Evolutionary conservation across 73 alveolate species (phyloP).

Genomic region (Paramecium bursaria): DNA sequence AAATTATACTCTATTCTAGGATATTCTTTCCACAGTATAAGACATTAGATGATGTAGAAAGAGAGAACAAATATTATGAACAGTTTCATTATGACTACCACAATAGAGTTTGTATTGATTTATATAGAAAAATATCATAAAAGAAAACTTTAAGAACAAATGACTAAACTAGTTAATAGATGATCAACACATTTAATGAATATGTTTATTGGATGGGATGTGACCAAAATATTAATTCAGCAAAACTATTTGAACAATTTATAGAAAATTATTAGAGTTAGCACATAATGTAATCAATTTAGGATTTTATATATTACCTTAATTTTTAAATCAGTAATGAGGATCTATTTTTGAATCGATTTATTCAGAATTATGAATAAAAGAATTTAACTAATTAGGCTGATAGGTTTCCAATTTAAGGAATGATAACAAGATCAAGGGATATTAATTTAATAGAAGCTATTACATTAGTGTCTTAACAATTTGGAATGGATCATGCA

Average conservation of each 20-base stretch:
- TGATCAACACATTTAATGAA: background rate
- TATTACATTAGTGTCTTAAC: constrained; percentile 4
- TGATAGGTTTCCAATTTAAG: too few species aligned
- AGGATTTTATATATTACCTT: too few species aligned
- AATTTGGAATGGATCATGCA: constrained; percentile 20
- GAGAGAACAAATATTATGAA: background rate
- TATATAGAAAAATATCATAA: constrained; percentile 6
- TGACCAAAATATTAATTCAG: too few species aligned
- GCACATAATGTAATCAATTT: too few species aligned
- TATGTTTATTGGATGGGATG: constrained; percentile 15
- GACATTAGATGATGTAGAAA: background rate
- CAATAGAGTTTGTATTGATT: constrained; percentile 30
- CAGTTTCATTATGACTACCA: background rate
- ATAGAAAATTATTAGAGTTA: too few species aligned
- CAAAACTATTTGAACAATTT: too few species aligned
- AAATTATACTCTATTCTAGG: constrained; percentile 11
- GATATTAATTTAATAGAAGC: constrained; percentile 13
- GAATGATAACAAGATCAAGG: constrained; percentile 1
- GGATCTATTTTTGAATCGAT: too few species aligned
- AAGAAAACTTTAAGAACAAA: constrained; percentile 3
- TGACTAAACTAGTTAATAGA: background rate
- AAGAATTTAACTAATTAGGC: too few species aligned
- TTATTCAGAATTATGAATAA: too few species aligned
- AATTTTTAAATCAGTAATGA: too few species aligned
- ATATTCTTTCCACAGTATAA: constrained; percentile 4